These are phyloP conservation scores for Cytospora leucostoma DNA, from an alignment of 2,329 filamentous ascomycete genomes.

Conservation along the genomic window DNA sequence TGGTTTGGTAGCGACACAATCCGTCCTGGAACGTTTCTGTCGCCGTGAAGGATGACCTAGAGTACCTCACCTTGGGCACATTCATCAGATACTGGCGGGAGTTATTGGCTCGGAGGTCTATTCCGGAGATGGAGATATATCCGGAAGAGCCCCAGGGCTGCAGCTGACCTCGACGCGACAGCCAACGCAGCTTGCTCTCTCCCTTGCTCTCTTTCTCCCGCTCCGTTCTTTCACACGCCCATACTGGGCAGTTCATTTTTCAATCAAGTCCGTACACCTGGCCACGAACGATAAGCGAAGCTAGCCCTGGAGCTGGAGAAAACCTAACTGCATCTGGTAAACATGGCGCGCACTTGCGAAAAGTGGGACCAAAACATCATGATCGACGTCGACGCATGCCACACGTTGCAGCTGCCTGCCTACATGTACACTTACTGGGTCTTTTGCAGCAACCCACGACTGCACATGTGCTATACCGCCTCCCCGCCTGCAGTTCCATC, in stretches of 20 bases:
- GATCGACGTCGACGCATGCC: not conserved
- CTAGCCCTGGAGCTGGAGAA: not conserved
- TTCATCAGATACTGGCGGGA: not conserved
- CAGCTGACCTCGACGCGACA: not conserved
- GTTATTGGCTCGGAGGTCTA: not conserved
- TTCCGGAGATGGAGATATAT: not conserved
- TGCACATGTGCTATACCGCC: not conserved
- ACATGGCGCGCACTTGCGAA: not conserved
- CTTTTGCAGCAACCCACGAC: not conserved
- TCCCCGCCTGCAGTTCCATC: not conserved
- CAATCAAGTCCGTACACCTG: no score
- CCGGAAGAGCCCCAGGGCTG: not conserved
- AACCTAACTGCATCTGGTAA: not conserved
- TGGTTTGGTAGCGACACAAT: no score
- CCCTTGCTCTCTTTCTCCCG: not conserved
- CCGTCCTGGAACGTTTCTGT: not conserved
- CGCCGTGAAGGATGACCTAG: not conserved
- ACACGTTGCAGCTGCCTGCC: not conserved
- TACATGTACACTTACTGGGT: not conserved
- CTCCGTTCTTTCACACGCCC: no score
- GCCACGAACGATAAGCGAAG: no score
- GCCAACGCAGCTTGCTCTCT: not conserved
- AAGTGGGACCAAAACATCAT: slow-evolving; percentile 1
- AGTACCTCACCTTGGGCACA: not conserved
- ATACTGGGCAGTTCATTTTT: not conserved